Conservation (phyloP, 257 asterid species). For the Primulina tabacum region DNA sequence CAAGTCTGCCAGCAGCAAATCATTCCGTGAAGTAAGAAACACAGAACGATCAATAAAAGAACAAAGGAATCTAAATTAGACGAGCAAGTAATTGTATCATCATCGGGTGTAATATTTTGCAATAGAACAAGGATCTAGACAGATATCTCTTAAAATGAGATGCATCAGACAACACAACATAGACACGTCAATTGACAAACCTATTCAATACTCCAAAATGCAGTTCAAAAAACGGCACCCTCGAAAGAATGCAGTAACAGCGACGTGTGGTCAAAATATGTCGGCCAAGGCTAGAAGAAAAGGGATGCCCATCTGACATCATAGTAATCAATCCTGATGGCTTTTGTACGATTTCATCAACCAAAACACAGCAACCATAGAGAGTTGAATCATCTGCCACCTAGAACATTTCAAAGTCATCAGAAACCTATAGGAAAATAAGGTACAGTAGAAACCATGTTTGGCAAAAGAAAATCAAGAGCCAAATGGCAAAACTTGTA, state of each 20-base stretch:
- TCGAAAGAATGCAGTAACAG: conserved; percentile 93
- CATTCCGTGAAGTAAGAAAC: conserved; percentile 3
- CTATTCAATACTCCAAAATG: conserved; percentile 93
- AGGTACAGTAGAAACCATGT: conserved; percentile 9
- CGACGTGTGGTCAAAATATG: conserved; percentile 86
- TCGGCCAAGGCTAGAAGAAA: conserved; percentile 55
- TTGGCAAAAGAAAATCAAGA: conserved; percentile 2
- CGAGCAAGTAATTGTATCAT: conserved; percentile 18
- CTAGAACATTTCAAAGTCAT: conserved; percentile 34
- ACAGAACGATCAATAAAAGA: neutral
- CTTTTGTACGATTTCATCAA: conserved; percentile 87
- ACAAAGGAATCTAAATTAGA: neutral
- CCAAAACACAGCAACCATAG: conserved; percentile 97
- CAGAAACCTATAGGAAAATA: conserved; percentile 10
- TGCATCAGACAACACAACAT: conserved; percentile 6
- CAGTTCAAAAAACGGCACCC: conserved; percentile 91
- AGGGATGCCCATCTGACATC: conserved; percentile 64
- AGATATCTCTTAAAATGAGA: conserved; percentile 20
- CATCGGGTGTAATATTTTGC: neutral
- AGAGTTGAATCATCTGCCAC: conserved; percentile 96
- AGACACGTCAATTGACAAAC: conserved; percentile 36
- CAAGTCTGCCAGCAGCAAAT: conserved; percentile 4
- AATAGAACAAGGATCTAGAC: neutral
- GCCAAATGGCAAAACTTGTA: conserved; percentile 19
- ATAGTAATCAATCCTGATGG: conserved; percentile 87